Conservation (phyloP, 805 yeast species). For the Millerozyma acaciae region DNA sequence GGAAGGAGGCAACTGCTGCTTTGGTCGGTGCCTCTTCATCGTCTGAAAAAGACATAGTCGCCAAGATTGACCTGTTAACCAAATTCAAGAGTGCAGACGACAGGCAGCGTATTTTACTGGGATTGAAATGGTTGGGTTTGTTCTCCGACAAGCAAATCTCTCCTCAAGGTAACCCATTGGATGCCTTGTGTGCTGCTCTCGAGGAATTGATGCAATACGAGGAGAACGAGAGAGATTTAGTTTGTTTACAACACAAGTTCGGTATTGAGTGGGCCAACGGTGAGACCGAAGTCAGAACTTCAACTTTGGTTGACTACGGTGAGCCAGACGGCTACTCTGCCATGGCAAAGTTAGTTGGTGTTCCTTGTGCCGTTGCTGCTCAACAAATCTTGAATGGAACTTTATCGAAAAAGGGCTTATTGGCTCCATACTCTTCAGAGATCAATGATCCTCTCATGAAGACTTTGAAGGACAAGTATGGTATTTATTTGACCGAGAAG, state of each 20-base stretch:
- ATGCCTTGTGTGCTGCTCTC: conserved; percentile 93
- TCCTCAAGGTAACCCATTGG: conserved; percentile 92
- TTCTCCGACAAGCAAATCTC: conserved; percentile 72
- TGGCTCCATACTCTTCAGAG: conserved; percentile 90
- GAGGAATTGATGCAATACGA: conserved; percentile 96
- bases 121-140: conserved; percentile 91
- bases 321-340: conserved; percentile 85
- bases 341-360: conserved; percentile 98
- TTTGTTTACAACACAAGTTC: conserved; percentile 94
- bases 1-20: conserved; percentile 84
- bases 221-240: conserved; percentile 93
- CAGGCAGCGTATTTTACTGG: conserved; percentile 80
- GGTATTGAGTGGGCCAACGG: conserved; percentile 98
- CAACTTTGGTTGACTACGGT: conserved; percentile 94
- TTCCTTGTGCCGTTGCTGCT: conserved; percentile 95
- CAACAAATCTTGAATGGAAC: conserved; percentile 82
- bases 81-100: conserved; percentile 77
- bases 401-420: conserved; percentile 68
- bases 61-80: conserved; percentile 73
- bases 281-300: conserved; percentile 83
- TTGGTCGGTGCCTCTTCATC: conserved; percentile 72
- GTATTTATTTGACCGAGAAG: conserved; percentile 86
- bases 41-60: conserved; percentile 67
- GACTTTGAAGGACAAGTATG: conserved; percentile 84
- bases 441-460: conserved; percentile 88